Evolutionary conservation across 2,329 filamentous ascomycete genomes (phyloP).

Genomic region (Pseudogymnoascus sp.): DNA sequence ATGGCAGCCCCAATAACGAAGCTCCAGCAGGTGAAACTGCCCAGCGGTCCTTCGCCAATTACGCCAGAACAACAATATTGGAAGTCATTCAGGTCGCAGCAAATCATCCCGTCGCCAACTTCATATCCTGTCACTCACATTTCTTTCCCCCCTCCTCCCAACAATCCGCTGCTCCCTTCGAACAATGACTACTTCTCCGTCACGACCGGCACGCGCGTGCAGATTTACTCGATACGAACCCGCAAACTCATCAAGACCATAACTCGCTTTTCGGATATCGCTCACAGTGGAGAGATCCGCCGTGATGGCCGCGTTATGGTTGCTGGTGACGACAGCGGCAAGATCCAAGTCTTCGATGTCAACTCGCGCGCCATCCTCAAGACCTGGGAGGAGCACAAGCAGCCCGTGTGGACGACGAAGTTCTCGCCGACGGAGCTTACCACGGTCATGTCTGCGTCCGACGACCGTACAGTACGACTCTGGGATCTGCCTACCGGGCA

Average conservation of each 20-base stretch:
- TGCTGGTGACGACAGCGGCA: constrained; percentile 83
- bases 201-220: constrained; percentile 86
- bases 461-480: constrained; percentile 84
- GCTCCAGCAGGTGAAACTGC: constrained; percentile 62
- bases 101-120: constrained; percentile 83
- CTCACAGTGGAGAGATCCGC: constrained; percentile 80
- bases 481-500: constrained; percentile 86
- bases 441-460: constrained; percentile 77
- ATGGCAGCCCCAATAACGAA: constrained; percentile 26
- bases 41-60: constrained; percentile 70
- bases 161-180: constrained; percentile 33
- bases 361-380: constrained; percentile 83
- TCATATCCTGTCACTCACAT: constrained; percentile 88
- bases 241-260: constrained; percentile 91
- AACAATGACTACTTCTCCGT: constrained; percentile 74
- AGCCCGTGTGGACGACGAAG: constrained; percentile 84
- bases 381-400: constrained; percentile 91
- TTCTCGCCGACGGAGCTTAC: constrained; percentile 90
- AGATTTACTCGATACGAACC: constrained; percentile 87
- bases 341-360: constrained; percentile 92
- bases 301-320: constrained; percentile 82
- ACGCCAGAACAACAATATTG: constrained; percentile 95
- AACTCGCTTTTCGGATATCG: constrained; percentile 84
- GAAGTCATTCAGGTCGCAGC: constrained; percentile 87
- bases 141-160: constrained; percentile 53